Evolutionary conservation across 345 rosid species (phyloP).

Genomic region (Raphanus raphanistrum): DNA sequence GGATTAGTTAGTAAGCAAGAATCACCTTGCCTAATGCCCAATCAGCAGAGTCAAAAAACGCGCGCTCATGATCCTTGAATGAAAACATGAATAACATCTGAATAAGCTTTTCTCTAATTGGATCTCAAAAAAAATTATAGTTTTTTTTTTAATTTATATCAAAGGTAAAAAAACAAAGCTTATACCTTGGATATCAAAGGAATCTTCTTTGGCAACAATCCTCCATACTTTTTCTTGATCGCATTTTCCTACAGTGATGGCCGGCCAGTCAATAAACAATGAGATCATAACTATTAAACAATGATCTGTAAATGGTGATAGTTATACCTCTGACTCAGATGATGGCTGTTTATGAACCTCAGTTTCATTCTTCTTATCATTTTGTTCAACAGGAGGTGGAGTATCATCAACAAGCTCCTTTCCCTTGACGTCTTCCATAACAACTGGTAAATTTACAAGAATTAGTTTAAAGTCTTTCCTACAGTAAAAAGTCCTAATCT

Average conservation of each 20-base stretch:
- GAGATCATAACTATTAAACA: too few species aligned
- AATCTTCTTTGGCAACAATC: conserved; percentile 64
- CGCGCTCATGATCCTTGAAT: conserved; percentile 77
- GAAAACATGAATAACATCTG: conserved; percentile 9
- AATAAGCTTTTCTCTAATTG: conserved; percentile 15
- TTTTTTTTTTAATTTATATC: background rate
- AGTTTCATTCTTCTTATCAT: conserved; percentile 5
- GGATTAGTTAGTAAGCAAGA: background rate
- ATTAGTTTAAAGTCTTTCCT: background rate
- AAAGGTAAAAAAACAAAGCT: background rate
- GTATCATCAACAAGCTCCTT: conserved; percentile 33
- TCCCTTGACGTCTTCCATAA: conserved; percentile 44
- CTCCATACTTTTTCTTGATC: conserved; percentile 75
- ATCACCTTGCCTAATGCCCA: conserved; percentile 90
- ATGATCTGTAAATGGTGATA: background rate
- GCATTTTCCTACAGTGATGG: conserved; percentile 51
- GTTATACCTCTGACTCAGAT: conserved; percentile 53
- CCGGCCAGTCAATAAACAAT: background rate
- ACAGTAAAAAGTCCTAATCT: background rate
- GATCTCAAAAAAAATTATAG: too few species aligned
- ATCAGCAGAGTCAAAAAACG: conserved; percentile 91
- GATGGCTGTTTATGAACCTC: conserved; percentile 42
- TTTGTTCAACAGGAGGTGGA: background rate
- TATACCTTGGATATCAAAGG: conserved; percentile 79
- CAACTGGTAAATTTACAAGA: conserved; percentile 1